phyloP scores from a whole-genome alignment of 1,284 basidiomycete species.

The Ceratobasidium sp. region DNA sequence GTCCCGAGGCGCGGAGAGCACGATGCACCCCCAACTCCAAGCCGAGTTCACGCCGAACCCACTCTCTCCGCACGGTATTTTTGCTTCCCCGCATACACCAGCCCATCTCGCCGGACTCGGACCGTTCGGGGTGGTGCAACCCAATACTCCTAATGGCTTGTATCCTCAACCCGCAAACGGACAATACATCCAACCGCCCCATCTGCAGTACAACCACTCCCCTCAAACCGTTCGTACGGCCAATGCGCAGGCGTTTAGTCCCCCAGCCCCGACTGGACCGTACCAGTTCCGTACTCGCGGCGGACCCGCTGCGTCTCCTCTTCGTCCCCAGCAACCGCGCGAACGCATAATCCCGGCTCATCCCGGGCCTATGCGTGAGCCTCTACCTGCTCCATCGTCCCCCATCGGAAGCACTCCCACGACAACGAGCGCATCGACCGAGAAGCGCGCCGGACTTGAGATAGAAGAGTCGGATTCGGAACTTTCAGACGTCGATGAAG shows the following conservation, averaged over 20 bases:
- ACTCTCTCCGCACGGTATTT: neutral
- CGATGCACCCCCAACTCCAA: conserved; percentile 34
- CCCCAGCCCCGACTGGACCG: neutral
- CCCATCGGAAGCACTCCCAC: conserved; percentile 18
- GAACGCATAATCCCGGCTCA: conserved; percentile 28
- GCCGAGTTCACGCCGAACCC: conserved; percentile 6
- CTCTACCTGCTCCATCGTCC: conserved; percentile 21
- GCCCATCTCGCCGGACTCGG: neutral
- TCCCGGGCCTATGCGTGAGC: conserved; percentile 40
- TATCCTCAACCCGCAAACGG: conserved; percentile 20
- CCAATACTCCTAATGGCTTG: neutral
- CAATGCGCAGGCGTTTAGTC: conserved; percentile 8
- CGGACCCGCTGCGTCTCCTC: neutral
- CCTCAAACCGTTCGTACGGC: conserved; percentile 17
- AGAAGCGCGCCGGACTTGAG: neutral
- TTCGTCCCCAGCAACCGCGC: conserved; percentile 31
- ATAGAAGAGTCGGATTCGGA: conserved; percentile 17
- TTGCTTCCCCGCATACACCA: conserved; percentile 39
- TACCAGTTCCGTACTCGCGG: conserved; percentile 28
- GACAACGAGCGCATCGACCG: conserved; percentile 11
- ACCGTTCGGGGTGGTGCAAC: neutral
- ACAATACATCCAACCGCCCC: conserved; percentile 11
- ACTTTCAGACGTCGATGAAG: conserved; percentile 20
- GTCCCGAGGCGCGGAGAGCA: conserved; percentile 29
- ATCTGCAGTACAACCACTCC: conserved; percentile 24